phyloP scores from a whole-genome alignment of 441 rosid genomes.

The Euphorbia celastroides region DNA sequence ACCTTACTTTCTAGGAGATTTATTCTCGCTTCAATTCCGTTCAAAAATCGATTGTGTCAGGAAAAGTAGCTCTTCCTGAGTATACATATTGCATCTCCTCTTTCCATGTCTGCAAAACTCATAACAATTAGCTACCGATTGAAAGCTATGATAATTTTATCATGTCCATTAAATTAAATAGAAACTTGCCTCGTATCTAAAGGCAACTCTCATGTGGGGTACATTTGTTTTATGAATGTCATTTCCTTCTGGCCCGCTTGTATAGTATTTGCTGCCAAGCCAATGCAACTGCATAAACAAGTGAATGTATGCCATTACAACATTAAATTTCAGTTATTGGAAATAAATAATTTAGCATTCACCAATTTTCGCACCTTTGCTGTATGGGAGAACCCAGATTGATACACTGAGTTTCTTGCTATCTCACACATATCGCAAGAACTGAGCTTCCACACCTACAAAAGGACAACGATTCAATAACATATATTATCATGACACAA shows the following conservation, averaged over 20 bases:
- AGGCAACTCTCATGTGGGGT: conserved; percentile 48
- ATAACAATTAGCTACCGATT: conserved; percentile 9
- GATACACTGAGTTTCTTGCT: conserved; percentile 65
- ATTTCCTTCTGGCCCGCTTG: conserved; percentile 58
- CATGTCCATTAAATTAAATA: neutral
- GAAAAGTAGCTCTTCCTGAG: conserved; percentile 35
- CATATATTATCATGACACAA: neutral
- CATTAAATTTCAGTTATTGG: neutral
- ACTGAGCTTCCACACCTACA: conserved; percentile 70
- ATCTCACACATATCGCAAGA: conserved; percentile 68
- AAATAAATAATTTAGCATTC: neutral
- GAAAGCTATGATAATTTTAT: neutral
- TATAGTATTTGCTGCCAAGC: conserved; percentile 53
- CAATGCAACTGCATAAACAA: conserved; percentile 44
- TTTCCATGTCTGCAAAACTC: conserved; percentile 55
- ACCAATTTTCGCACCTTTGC: conserved; percentile 40
- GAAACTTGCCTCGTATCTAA: conserved; percentile 46
- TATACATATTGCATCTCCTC: conserved; percentile 70
- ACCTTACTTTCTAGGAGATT: neutral
- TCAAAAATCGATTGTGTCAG: conserved; percentile 41
- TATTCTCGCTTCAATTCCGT: neutral
- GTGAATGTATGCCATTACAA: neutral
- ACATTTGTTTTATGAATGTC: conserved; percentile 70
- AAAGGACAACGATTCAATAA: conserved; percentile 1
- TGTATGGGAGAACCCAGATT: conserved; percentile 61